phyloP scores from a whole-genome alignment of 495 filamentous ascomycete genomes.

The Talaromyces nanjingensis region DNA sequence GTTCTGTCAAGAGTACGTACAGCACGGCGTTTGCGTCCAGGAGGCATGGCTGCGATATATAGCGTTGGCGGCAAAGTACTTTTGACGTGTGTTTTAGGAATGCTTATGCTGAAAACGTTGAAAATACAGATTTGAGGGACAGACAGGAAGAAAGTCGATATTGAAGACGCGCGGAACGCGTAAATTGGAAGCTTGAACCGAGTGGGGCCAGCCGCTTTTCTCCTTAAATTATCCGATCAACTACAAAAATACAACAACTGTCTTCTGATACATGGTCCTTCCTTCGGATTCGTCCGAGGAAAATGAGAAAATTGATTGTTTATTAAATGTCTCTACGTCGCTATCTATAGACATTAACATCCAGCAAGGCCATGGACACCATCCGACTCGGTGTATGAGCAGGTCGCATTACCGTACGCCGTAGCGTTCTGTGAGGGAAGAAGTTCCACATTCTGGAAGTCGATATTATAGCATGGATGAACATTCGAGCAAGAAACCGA shows the following conservation, averaged over 20 bases:
- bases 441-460: slow-evolving; percentile 34
- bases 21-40: slow-evolving; percentile 30
- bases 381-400: slow-evolving; percentile 29
- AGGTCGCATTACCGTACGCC: slow-evolving; percentile 27
- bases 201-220: neutral
- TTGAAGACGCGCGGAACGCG: neutral
- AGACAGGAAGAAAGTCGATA: neutral
- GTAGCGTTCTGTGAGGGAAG: slow-evolving; percentile 23
- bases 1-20: slow-evolving; percentile 17
- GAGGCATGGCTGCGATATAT: slow-evolving; percentile 22
- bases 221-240: neutral
- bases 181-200: neutral
- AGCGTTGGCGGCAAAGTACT: neutral
- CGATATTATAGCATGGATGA: slow-evolving; percentile 44
- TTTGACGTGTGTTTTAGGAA: neutral
- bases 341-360: slow-evolving; percentile 12
- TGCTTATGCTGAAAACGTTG: neutral
- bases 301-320: neutral
- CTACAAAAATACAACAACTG: neutral
- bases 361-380: slow-evolving; percentile 30
- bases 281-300: neutral
- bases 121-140: too few species aligned
- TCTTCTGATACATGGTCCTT: neutral
- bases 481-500: slow-evolving; percentile 38
- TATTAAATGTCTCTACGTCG: neutral